Conservation (phyloP, 2,329 filamentous ascomycete genomes). For the Ascochyta lentis region DNA sequence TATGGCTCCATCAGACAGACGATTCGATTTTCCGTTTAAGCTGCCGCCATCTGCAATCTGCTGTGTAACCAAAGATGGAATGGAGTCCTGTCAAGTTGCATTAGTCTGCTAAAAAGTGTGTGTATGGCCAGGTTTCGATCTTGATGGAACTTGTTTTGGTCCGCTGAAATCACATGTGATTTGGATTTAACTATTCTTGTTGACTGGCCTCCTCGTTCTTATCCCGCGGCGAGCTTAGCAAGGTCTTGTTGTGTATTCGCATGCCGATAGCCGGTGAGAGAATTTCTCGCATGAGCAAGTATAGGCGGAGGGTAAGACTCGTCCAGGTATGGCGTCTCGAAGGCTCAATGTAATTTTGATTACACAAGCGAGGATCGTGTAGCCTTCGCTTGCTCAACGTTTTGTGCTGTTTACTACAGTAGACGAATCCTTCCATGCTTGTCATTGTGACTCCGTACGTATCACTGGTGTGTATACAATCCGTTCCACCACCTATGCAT, state of each 20-base stretch:
- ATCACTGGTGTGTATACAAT: conserved; percentile 9
- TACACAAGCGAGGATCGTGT: background rate
- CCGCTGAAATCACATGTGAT: background rate
- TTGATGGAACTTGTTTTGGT: background rate
- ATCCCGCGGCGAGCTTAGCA: too few relatives aligned
- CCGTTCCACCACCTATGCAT: background rate
- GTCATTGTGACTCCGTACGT: background rate
- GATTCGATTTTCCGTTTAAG: background rate
- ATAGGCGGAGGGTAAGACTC: background rate
- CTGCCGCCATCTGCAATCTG: background rate
- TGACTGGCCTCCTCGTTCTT: too few relatives aligned
- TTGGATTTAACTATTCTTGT: background rate
- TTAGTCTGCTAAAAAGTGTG: background rate
- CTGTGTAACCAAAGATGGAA: background rate
- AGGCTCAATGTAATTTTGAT: background rate
- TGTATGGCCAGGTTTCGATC: background rate
- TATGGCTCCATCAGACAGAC: background rate
- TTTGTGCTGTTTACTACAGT: background rate
- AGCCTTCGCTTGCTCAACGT: background rate
- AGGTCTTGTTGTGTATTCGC: too few relatives aligned
- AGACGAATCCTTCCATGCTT: background rate
- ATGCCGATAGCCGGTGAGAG: too few relatives aligned
- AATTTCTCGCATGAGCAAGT: background rate
- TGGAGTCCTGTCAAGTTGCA: background rate
- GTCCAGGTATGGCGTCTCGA: background rate